A percentile compares a stretch with the other conserved stretches of the same genome.
Evolutionary conservation across 140 eudicot genomes (phyloP).

Genomic region (Senecio squalidus): DNA sequence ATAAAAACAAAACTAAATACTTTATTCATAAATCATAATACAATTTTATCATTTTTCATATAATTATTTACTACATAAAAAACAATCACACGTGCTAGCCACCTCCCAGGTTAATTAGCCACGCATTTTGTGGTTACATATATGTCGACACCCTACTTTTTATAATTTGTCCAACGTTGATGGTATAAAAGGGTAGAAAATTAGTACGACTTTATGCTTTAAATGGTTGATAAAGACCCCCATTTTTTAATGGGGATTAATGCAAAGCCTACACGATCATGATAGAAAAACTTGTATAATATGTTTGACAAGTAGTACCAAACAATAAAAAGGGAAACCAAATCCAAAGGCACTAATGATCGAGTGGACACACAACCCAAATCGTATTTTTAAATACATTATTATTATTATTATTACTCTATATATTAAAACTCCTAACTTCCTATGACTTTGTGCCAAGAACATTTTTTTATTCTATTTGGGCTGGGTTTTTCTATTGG

Average conservation of each 20-base stretch:
- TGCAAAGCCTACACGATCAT: constrained; percentile 5
- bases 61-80: too few species aligned
- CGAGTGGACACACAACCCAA: constrained; percentile 5
- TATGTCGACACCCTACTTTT: neutral
- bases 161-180: neutral
- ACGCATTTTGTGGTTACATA: neutral
- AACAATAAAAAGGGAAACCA: neutral
- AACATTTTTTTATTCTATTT: too few species aligned
- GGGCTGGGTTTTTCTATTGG: too few species aligned
- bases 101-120: too few species aligned
- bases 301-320: neutral
- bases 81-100: too few species aligned
- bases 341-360: neutral
- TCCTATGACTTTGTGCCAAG: too few species aligned
- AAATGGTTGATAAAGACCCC: neutral
- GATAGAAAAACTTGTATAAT: neutral
- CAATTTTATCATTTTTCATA: too few species aligned
- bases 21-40: too few species aligned
- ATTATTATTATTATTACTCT: too few species aligned
- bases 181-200: neutral
- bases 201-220: neutral
- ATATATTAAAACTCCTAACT: too few species aligned
- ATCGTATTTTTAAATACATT: too few species aligned
- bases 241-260: neutral
- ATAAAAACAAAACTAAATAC: too few species aligned